Percentiles rank a stretch among this genome's conserved stretches.
Conservation (phyloP, 2,329 filamentous ascomycete genomes). For the Arthrobotrys entomopaga region DNA sequence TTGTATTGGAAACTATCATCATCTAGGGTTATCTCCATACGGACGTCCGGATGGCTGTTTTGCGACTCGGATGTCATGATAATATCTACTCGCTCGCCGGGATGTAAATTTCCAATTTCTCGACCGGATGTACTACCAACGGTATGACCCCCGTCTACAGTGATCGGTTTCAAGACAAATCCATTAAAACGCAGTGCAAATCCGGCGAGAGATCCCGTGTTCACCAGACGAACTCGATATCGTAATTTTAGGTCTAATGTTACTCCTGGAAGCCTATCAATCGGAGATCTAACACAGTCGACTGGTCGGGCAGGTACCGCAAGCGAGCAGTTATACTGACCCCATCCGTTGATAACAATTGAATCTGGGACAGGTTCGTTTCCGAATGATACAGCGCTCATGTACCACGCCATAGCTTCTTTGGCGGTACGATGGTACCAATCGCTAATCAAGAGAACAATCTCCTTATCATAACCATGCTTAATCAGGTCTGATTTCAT, state of each 20-base stretch:
- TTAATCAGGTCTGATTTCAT: too few species aligned
- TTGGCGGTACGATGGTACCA: constrained; percentile 5
- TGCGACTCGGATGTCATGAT: not conserved
- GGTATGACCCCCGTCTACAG: not conserved
- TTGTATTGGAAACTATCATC: constrained; percentile 1
- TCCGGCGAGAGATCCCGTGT: too few species aligned
- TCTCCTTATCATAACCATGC: too few species aligned
- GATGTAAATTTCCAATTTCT: constrained; percentile 3
- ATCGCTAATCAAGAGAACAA: not conserved
- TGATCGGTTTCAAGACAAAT: not conserved
- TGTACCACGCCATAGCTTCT: too few species aligned
- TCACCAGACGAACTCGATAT: too few species aligned
- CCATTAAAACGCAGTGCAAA: too few species aligned
- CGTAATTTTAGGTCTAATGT: too few species aligned
- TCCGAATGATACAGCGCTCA: not conserved
- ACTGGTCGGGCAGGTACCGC: not conserved
- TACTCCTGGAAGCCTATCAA: not conserved
- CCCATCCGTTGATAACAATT: constrained; percentile 10
- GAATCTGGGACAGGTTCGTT: not conserved
- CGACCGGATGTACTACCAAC: not conserved
- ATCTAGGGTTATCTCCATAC: not conserved
- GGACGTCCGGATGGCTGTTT: not conserved
- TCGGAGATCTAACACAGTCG: not conserved
- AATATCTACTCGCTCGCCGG: not conserved
- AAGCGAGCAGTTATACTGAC: constrained; percentile 8